A percentile compares a stretch with the other conserved stretches of the same genome.
Conservation (phyloP, 805 yeast species). For the Candida caryicola region DNA sequence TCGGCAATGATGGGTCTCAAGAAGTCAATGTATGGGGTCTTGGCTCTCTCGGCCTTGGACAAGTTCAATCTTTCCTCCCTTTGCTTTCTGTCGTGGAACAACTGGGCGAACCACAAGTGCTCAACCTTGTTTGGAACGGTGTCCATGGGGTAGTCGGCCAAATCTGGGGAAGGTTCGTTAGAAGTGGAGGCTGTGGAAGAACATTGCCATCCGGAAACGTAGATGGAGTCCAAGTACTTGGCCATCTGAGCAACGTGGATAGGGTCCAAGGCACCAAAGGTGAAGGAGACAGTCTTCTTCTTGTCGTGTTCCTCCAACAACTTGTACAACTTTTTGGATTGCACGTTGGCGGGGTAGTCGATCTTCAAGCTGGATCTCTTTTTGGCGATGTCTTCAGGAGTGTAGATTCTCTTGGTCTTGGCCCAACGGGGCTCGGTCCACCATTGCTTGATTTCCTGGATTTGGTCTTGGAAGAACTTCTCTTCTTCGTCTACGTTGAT, state of each 20-base stretch:
- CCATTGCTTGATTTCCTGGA: slow-evolving; percentile 77
- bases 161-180: slow-evolving; percentile 96
- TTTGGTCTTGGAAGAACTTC: slow-evolving; percentile 60
- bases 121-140: slow-evolving; percentile 98
- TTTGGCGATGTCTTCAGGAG: slow-evolving; percentile 83
- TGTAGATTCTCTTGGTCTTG: slow-evolving; percentile 81
- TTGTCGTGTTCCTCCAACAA: slow-evolving; percentile 69
- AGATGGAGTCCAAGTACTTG: slow-evolving; percentile 85
- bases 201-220: slow-evolving; percentile 98
- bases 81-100: slow-evolving; percentile 96
- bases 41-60: slow-evolving; percentile 62
- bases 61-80: slow-evolving; percentile 72
- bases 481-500: slow-evolving; percentile 64
- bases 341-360: slow-evolving; percentile 71
- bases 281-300: slow-evolving; percentile 74
- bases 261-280: slow-evolving; percentile 96
- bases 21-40: slow-evolving; percentile 77
- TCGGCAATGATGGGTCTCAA: slow-evolving; percentile 94
- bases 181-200: slow-evolving; percentile 97
- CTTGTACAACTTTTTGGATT: slow-evolving; percentile 78
- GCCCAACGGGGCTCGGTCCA: slow-evolving; percentile 93
- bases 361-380: slow-evolving; percentile 80
- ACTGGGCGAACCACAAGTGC: slow-evolving; percentile 93
- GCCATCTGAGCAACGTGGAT: slow-evolving; percentile 97
- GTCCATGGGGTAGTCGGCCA: slow-evolving; percentile 98